A percentile compares a stretch with the other conserved stretches of the same genome.
These are phyloP conservation scores for Starmerella geochares DNA, from an alignment of 805 yeast species.

Conservation along the genomic window DNA sequence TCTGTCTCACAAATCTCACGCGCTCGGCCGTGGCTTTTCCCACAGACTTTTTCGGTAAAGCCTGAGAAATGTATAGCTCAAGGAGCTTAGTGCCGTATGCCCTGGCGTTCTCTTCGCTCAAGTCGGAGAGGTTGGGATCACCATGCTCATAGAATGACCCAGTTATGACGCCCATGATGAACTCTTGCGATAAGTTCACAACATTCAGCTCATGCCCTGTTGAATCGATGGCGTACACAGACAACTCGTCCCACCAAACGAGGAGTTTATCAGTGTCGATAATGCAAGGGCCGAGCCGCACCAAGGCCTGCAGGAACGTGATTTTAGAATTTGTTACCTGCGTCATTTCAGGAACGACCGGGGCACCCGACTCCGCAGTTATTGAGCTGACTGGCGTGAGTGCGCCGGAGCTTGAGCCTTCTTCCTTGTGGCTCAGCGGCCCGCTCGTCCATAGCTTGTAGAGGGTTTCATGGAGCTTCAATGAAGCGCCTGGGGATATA, in stretches of 20 bases:
- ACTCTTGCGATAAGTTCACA: slow-evolving; percentile 30
- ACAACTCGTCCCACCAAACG: slow-evolving; percentile 43
- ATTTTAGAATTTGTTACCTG: slow-evolving; percentile 19
- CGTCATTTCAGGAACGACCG: neutral
- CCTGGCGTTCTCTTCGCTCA: slow-evolving; percentile 23
- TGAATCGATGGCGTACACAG: slow-evolving; percentile 47
- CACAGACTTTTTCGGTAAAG: slow-evolving; percentile 2
- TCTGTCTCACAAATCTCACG: slow-evolving; percentile 39
- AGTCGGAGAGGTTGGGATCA: slow-evolving; percentile 16
- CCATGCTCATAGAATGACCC: slow-evolving; percentile 22
- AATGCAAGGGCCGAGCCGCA: slow-evolving; percentile 29
- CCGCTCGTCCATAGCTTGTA: slow-evolving; percentile 22
- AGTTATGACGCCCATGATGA: slow-evolving; percentile 28
- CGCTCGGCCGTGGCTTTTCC: slow-evolving; percentile 36
- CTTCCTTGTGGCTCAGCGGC: slow-evolving; percentile 11
- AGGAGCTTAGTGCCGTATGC: slow-evolving; percentile 24
- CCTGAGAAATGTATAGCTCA: slow-evolving; percentile 24
- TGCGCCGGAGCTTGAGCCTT: neutral
- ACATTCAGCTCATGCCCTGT: slow-evolving; percentile 42
- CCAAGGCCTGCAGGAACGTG: slow-evolving; percentile 29
- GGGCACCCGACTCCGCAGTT: neutral
- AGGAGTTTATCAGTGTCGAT: slow-evolving; percentile 28
- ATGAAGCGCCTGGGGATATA: slow-evolving; percentile 25
- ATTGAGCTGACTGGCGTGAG: slow-evolving; percentile 8
- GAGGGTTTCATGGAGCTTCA: slow-evolving; percentile 33